Percentiles rank a stretch among this genome's conserved stretches.
Conservation (phyloP, 1,139 yeast genomes). For the Kazachstania sp. region DNA sequence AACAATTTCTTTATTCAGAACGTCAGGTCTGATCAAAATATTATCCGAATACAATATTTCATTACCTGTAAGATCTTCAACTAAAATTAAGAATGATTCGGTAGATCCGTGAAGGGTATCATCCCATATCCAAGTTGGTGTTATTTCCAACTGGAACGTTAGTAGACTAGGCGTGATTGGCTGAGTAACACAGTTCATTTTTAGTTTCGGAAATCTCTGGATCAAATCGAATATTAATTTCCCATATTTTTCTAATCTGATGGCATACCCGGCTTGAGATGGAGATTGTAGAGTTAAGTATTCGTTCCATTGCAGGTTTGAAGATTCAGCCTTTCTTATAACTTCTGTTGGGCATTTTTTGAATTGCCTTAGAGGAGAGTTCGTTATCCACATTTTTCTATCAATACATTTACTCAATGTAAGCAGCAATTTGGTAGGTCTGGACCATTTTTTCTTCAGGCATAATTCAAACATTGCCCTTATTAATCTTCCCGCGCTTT, state of each 20-base stretch:
- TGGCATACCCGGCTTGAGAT: conserved; percentile 73
- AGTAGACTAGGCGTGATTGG: conserved; percentile 68
- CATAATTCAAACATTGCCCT: conserved; percentile 82
- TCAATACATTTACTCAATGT: conserved; percentile 76
- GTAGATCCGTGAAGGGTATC: conserved; percentile 48
- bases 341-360: conserved; percentile 58
- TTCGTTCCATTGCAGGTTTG: conserved; percentile 75
- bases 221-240: conserved; percentile 52
- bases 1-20: conserved; percentile 45
- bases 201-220: conserved; percentile 62
- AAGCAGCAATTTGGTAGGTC: conserved; percentile 48
- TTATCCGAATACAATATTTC: conserved; percentile 51
- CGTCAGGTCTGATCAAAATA: conserved; percentile 43
- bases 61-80: conserved; percentile 84
- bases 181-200: conserved; percentile 52
- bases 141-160: conserved; percentile 55
- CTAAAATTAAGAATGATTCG: conserved; percentile 59
- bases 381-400: conserved; percentile 72
- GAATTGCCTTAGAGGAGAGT: conserved; percentile 83
- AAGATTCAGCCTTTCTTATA: conserved; percentile 65
- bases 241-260: conserved; percentile 64
- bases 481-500: conserved; percentile 82
- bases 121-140: conserved; percentile 78
- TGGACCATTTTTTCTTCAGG: conserved; percentile 64
- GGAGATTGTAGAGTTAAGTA: conserved; percentile 50